Evolutionary conservation across 2,329 filamentous ascomycete genomes (phyloP).

Genomic region (Neurospora sp.): DNA sequence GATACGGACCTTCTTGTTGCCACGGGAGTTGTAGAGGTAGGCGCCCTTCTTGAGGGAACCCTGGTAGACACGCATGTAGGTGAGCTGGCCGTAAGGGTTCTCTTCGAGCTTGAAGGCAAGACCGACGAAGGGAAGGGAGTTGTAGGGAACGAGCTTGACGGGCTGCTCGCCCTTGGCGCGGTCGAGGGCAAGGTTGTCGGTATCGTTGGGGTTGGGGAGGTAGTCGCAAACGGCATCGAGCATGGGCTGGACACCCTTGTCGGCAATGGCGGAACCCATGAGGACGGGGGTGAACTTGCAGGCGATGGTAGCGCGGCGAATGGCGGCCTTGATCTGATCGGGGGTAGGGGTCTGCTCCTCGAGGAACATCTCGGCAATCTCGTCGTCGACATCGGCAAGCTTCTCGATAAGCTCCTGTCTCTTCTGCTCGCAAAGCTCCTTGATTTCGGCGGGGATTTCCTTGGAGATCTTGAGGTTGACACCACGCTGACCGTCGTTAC

Average conservation of each 20-base stretch:
- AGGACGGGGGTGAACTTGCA: slow-evolving; percentile 90
- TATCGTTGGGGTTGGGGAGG: slow-evolving; percentile 82
- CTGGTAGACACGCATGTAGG: slow-evolving; percentile 97
- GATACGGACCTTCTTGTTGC: slow-evolving; percentile 91
- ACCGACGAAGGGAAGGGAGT: slow-evolving; percentile 86
- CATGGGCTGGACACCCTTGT: slow-evolving; percentile 92
- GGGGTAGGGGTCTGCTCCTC: slow-evolving; percentile 73
- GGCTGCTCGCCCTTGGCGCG: slow-evolving; percentile 65
- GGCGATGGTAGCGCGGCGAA: slow-evolving; percentile 79
- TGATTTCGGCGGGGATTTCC: slow-evolving; percentile 72
- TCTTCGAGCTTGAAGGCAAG: slow-evolving; percentile 98
- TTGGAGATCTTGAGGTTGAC: slow-evolving; percentile 67
- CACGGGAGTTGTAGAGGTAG: slow-evolving; percentile 88
- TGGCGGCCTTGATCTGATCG: slow-evolving; percentile 81
- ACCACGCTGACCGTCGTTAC: slow-evolving; percentile 78
- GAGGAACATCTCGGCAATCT: slow-evolving; percentile 90
- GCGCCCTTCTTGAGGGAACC: slow-evolving; percentile 79
- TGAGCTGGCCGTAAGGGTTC: slow-evolving; percentile 95
- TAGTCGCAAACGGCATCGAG: slow-evolving; percentile 94
- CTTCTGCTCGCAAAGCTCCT: slow-evolving; percentile 70
- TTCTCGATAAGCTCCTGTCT: slow-evolving; percentile 83
- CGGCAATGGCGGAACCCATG: slow-evolving; percentile 90
- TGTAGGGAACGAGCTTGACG: slow-evolving; percentile 86
- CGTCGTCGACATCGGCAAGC: slow-evolving; percentile 92
- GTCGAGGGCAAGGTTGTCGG: slow-evolving; percentile 83